Evolutionary conservation across 257 asterid genomes (phyloP).

Genomic region (Rhazya stricta): DNA sequence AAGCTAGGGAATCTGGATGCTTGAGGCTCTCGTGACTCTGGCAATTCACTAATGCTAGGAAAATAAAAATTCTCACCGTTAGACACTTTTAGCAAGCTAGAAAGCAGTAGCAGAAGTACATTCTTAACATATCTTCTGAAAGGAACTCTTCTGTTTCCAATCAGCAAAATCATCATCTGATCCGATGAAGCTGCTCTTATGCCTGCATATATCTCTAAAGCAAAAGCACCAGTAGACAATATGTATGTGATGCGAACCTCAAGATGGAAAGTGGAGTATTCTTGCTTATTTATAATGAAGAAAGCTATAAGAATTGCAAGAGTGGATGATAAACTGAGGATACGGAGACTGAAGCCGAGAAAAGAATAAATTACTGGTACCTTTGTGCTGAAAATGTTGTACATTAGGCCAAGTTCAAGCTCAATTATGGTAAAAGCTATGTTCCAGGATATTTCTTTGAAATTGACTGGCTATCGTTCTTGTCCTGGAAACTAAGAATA

Average conservation of each 20-base stretch:
- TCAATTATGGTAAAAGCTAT: conserved; percentile 30
- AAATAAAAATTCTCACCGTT: not conserved
- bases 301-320: conserved; percentile 3
- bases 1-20: not conserved
- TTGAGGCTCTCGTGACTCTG: not conserved
- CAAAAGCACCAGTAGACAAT: conserved; percentile 6
- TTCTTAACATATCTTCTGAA: not conserved
- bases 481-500: conserved; percentile 36
- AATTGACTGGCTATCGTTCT: conserved; percentile 18
- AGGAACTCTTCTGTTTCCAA: not conserved
- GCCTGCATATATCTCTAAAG: conserved; percentile 9
- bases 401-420: conserved; percentile 32
- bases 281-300: not conserved
- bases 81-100: too few species aligned
- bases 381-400: conserved; percentile 30
- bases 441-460: not conserved
- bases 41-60: not conserved
- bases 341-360: conserved; percentile 11
- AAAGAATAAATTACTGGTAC: conserved; percentile 5
- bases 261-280: too few species aligned
- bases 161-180: not conserved
- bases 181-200: conserved; percentile 8
- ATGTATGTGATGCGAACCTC: conserved; percentile 8
- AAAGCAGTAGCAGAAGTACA: too few species aligned
- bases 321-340: conserved; percentile 1